phyloP scores from a whole-genome alignment of 1,284 basidiomycete species.

The Leccinum proliferum region DNA sequence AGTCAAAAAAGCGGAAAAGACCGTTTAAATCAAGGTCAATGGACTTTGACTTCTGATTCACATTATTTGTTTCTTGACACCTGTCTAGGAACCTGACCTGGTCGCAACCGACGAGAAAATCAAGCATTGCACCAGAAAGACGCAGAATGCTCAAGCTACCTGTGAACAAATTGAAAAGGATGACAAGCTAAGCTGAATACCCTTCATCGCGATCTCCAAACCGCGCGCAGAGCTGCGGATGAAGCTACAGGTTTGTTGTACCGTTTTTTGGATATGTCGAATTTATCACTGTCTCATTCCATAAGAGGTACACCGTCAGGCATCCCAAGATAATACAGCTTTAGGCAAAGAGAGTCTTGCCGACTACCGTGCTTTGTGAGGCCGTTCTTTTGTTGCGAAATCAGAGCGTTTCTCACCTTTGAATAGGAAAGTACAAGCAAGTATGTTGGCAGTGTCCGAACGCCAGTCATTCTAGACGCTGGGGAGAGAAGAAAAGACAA shows the following conservation, averaged over 20 bases:
- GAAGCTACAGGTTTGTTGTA: conserved; percentile 62
- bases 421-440: conserved; percentile 73
- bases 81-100: conserved; percentile 69
- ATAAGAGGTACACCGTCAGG: conserved; percentile 72
- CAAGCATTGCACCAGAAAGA: conserved; percentile 76
- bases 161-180: conserved; percentile 67
- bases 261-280: background rate
- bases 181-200: conserved; percentile 51
- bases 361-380: conserved; percentile 84
- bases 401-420: conserved; percentile 7
- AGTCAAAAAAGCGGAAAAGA: conserved; percentile 80
- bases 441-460: conserved; percentile 77
- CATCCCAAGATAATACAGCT: conserved; percentile 70
- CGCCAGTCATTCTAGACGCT: conserved; percentile 83
- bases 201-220: conserved; percentile 61
- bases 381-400: conserved; percentile 5
- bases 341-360: conserved; percentile 81
- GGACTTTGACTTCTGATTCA: background rate
- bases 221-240: conserved; percentile 67
- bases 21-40: conserved; percentile 74
- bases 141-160: conserved; percentile 62
- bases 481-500: conserved; percentile 78
- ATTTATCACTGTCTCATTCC: conserved; percentile 2
- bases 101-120: conserved; percentile 84
- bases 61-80: background rate